Evolutionary conservation across 1,139 yeast species (phyloP), one percentile per base, ranked within the genome.

Genomic region (Kluyveromyces sp.): DNA sequence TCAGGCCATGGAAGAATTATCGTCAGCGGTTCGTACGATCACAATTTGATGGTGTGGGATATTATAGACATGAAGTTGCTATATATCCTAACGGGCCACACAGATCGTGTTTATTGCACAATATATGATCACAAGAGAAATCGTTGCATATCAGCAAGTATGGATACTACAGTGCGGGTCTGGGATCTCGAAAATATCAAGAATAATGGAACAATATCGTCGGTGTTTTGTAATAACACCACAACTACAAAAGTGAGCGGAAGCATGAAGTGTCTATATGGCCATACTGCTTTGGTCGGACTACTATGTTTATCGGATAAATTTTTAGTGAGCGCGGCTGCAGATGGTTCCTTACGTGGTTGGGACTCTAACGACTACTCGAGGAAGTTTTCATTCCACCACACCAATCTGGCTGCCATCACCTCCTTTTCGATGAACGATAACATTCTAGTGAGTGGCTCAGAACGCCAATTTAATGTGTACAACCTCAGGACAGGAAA

Each of bases 371-470:
- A 77, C 31, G 77, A 80, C 4, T 95, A 96, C 27, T 76, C 77
- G 37, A 75, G 81, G 48, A 68, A 74, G 50, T 79, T 81, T 62
- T 83, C 84, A 48, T 74, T 92, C 36, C 82, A 85, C 53, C 83
- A 85, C 53, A 96, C 95, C 27, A 96, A 90, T 61, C 76, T 79
- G 41, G 82, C 88, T 25, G 95, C 97, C 0, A 90, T 92, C 45
- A 89, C 97, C 0, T 90, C 97, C 52, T 89, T 92, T 65, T 94
- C 86, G 64, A 92, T 90, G 61, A 94, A 89, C 57, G 88, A 88
- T 46, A 79, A 84, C 56, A 70, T 88, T 50, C 79, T 92, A 34
- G 86, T 92, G 0, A 84, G 96, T 60, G 98, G 98, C 0, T 83
- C 95, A 49, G 96, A 86, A 57, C 69, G 79, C 70, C 61, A 86